phyloP scores from a whole-genome alignment of 2,329 filamentous ascomycete species.

The Fusarium sublunatum region DNA sequence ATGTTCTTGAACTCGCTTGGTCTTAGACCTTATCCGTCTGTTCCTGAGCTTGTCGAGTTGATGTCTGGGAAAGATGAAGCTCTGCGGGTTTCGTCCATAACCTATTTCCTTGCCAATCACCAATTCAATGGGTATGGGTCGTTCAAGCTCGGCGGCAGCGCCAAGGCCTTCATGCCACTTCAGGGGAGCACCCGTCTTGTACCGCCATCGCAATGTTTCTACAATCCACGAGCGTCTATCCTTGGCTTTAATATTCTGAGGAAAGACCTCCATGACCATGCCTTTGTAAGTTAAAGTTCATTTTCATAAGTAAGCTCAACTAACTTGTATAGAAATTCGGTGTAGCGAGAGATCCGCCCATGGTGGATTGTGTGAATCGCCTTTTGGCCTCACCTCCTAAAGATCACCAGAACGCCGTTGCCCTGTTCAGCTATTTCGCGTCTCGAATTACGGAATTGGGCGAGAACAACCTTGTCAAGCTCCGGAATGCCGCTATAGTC shows the following conservation, averaged over 20 bases:
- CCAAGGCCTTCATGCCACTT: conserved; percentile 76
- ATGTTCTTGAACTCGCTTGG: conserved; percentile 80
- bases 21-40: conserved; percentile 76
- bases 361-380: conserved; percentile 78
- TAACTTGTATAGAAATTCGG: conserved; percentile 74
- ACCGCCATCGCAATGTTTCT: conserved; percentile 81
- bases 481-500: conserved; percentile 76
- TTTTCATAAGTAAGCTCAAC: neutral
- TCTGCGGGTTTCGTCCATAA: conserved; percentile 76
- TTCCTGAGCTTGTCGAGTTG: conserved; percentile 79
- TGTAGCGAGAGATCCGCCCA: conserved; percentile 82
- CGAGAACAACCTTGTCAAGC: conserved; percentile 66
- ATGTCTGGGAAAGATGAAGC: conserved; percentile 72
- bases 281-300: conserved; percentile 59
- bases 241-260: conserved; percentile 84
- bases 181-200: conserved; percentile 76
- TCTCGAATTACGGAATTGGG: conserved; percentile 79
- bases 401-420: conserved; percentile 72
- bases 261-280: conserved; percentile 81
- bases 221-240: conserved; percentile 78
- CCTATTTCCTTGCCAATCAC: conserved; percentile 85
- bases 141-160: conserved; percentile 68
- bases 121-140: conserved; percentile 78
- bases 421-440: conserved; percentile 86
- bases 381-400: conserved; percentile 78